phyloP scores from a whole-genome alignment of 1,284 basidiomycete genomes.

The Takashimella koratensis region DNA sequence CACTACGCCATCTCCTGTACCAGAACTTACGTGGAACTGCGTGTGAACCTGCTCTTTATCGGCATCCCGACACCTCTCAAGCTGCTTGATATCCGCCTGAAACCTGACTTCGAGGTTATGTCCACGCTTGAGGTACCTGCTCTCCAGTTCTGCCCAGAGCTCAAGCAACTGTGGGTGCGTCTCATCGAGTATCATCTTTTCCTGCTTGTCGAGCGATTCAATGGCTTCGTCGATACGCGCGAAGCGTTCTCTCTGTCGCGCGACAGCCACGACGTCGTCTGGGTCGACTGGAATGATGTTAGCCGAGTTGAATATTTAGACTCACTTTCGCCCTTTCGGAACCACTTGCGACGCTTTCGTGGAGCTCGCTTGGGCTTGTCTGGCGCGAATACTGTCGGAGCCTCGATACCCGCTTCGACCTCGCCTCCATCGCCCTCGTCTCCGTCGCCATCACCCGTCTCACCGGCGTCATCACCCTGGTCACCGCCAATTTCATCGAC shows the following conservation, averaged over 20 bases:
- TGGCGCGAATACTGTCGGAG: constrained; percentile 2
- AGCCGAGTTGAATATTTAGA: background rate
- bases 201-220: constrained; percentile 30
- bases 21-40: constrained; percentile 22
- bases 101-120: constrained; percentile 11
- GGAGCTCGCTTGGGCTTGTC: constrained; percentile 22
- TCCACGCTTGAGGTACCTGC: constrained; percentile 14
- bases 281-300: constrained; percentile 35
- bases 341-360: constrained; percentile 38
- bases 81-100: constrained; percentile 15
- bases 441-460: background rate
- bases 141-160: constrained; percentile 31
- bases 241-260: constrained; percentile 26
- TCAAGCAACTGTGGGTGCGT: constrained; percentile 26
- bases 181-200: constrained; percentile 19
- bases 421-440: background rate
- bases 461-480: background rate
- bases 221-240: constrained; percentile 26
- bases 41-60: constrained; percentile 10
- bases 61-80: constrained; percentile 4
- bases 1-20: background rate
- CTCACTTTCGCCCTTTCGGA: constrained; percentile 41
- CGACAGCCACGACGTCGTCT: constrained; percentile 41
- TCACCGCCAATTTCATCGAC: background rate
- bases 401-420: background rate